phyloP scores from a whole-genome alignment of 192 early-diverging fungal species.

The Backusella psychrophila region DNA sequence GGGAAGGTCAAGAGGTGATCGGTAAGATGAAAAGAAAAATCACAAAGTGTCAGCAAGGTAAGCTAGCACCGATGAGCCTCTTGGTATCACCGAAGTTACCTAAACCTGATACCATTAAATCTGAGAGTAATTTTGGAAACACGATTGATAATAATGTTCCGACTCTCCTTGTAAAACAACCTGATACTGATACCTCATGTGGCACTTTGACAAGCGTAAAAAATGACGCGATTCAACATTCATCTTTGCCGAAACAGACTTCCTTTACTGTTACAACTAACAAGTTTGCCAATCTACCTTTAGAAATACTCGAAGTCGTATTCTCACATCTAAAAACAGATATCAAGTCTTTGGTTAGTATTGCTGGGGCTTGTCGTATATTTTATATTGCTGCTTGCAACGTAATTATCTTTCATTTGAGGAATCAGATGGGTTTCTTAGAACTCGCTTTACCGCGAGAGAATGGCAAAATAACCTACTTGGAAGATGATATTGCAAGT shows the following conservation, averaged over 20 bases:
- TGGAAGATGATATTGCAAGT: conserved; percentile 14
- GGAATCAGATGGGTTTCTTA: neutral
- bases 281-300: conserved; percentile 6
- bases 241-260: neutral
- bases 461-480: conserved; percentile 2
- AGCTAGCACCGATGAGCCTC: neutral
- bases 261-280: neutral
- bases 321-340: conserved; percentile 13
- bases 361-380: conserved; percentile 4
- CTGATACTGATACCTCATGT: neutral
- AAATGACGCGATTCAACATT: neutral
- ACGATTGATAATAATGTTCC: neutral
- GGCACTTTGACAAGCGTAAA: neutral
- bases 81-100: neutral
- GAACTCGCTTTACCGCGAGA: conserved; percentile 9
- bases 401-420: conserved; percentile 6
- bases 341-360: conserved; percentile 8
- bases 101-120: neutral
- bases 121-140: neutral
- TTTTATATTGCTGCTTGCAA: conserved; percentile 24
- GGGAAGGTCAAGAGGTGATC: conserved; percentile 1
- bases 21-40: conserved; percentile 24
- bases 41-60: conserved; percentile 25
- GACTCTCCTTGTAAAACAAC: neutral
- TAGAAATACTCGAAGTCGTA: conserved; percentile 20